Base-by-base conservation (phyloP, 1,139 yeast genomes). In the Hansenula anomala region DNA sequence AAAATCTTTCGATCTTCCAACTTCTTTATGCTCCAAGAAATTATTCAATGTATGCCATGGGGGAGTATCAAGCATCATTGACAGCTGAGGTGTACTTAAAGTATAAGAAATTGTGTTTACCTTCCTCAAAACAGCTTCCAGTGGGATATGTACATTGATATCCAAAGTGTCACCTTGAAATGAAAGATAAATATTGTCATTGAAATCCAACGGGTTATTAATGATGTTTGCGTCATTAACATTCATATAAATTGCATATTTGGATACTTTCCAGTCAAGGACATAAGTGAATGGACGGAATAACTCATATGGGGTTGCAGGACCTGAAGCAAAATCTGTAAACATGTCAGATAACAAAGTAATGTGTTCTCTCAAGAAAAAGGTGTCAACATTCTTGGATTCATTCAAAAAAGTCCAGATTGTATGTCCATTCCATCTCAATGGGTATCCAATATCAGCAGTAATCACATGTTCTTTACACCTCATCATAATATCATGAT, bases 11-110 rank as follows among this genome's bases (percentile, higher is more conserved):
- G 88, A 78, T 41, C 78, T 66, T 0, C 96, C 97, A 23, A 81
- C 64, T 32, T 75, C 77, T 16, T 77, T 73, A 22, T 71, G 68
- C 36, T 71, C 72, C 63, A 84, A 60, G 49, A 90, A 92, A 35
- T 85, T 81, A 47, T 80, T 74, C 15, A 80, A 66, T 0, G 97
- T 89, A 55, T 88, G 95, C 96, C 97, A 92, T 0, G 92, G 83
- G 0, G 97, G 97, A 0, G 94, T 77, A 43, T 80, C 84, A 6
- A 90, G 60, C 1, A 75, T 66, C 35, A 90, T 55, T 38, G 80
- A 75, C 49, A 88, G 78, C 37, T 62, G 62, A 0, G 88, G 78
- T 0, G 96, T 83, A 29, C 51, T 49, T 2, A 88, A 51, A 1
- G 61, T 59, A 49, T 73, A 87, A 6, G 70, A 64, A 15, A 87